phyloP scores from a whole-genome alignment of 2,329 filamentous ascomycete species.

The Botrytis cinerea region DNA sequence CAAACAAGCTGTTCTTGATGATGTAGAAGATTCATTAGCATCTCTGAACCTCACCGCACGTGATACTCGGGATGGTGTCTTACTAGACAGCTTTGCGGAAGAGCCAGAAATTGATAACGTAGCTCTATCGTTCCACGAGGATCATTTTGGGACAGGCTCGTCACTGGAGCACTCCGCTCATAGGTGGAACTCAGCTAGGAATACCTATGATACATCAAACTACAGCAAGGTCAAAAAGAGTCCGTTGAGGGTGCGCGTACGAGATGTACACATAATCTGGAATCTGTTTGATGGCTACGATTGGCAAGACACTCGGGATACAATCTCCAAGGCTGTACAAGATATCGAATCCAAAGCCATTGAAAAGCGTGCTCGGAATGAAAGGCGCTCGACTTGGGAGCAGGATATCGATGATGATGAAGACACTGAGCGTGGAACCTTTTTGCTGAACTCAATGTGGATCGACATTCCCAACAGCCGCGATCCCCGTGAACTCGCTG shows the following conservation, averaged over 20 bases:
- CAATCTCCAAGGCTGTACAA: slow-evolving; percentile 84
- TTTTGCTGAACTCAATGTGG: slow-evolving; percentile 98
- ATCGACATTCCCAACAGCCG: slow-evolving; percentile 87
- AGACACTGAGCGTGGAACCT: slow-evolving; percentile 87
- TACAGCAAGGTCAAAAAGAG: slow-evolving; percentile 62
- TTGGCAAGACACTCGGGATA: slow-evolving; percentile 84
- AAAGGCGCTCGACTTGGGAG: slow-evolving; percentile 53
- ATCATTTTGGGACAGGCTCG: slow-evolving; percentile 70
- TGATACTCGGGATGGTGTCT: slow-evolving; percentile 50
- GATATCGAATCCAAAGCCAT: slow-evolving; percentile 82
- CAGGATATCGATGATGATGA: slow-evolving; percentile 79
- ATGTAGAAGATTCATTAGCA: slow-evolving; percentile 41
- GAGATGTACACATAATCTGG: slow-evolving; percentile 94
- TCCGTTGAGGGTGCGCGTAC: slow-evolving; percentile 75
- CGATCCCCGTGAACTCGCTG: slow-evolving; percentile 78
- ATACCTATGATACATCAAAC: slow-evolving; percentile 70
- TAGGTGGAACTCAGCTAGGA: slow-evolving; percentile 77
- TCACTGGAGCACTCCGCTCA: slow-evolving; percentile 67
- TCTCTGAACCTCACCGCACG: slow-evolving; percentile 38
- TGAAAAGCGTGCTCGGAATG: slow-evolving; percentile 67
- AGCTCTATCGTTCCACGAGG: slow-evolving; percentile 72
- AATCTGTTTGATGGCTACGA: slow-evolving; percentile 98
- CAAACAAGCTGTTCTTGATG: slow-evolving; percentile 44
- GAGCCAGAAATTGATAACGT: slow-evolving; percentile 53
- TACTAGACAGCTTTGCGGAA: slow-evolving; percentile 48